These are phyloP conservation scores for Pseudogymnoascus sp. DNA, from an alignment of 2,329 filamentous ascomycete genomes.

Conservation along the genomic window DNA sequence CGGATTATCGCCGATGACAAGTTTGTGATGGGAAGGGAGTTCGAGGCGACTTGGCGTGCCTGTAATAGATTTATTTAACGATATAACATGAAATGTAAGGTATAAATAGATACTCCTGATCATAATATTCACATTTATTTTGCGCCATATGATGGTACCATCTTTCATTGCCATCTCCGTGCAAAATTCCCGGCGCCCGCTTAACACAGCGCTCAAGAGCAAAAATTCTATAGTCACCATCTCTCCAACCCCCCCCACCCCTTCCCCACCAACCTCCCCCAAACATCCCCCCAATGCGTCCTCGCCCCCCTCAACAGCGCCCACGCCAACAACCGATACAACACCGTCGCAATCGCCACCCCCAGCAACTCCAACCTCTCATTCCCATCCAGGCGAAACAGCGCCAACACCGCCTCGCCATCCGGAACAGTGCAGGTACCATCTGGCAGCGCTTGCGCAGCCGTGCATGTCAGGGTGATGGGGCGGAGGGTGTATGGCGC, in stretches of 20 bases:
- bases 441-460: constrained; percentile 48
- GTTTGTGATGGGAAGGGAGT: background rate
- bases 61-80: background rate
- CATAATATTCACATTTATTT: background rate
- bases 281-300: constrained; percentile 38
- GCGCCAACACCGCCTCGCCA: constrained; percentile 56
- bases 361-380: constrained; percentile 53
- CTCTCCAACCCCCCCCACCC: background rate
- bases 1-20: background rate
- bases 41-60: background rate
- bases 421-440: constrained; percentile 58
- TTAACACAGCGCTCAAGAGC: background rate
- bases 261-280: background rate
- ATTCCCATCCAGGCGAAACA: constrained; percentile 60
- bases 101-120: background rate
- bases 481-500: constrained; percentile 56
- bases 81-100: background rate
- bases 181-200: background rate
- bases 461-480: constrained; percentile 56
- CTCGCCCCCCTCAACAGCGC: constrained; percentile 46
- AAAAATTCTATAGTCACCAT: background rate
- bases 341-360: constrained; percentile 54
- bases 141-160: background rate
- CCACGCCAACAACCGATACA: constrained; percentile 59
- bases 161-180: background rate